A percentile compares a stretch with the other conserved stretches of the same genome.
Conservation (phyloP, 169 alveolate species). For the Cryptosporidium sp. region DNA sequence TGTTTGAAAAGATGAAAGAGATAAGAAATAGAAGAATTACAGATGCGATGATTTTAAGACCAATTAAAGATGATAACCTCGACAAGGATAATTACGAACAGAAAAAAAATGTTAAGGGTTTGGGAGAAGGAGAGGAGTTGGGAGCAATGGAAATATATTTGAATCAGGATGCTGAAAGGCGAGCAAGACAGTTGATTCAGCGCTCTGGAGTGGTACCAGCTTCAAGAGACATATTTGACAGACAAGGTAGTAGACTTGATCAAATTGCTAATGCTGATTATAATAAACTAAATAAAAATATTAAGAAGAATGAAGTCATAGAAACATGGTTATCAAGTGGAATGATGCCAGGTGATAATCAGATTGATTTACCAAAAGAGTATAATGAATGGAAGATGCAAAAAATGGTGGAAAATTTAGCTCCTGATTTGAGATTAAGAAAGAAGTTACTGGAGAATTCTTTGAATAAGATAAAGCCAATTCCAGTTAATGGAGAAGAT, state of each 20-base stretch:
- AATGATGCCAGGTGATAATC: slow-evolving; percentile 69
- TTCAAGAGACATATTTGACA: not conserved
- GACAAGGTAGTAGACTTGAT: not conserved
- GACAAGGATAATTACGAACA: not conserved
- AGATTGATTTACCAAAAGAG: slow-evolving; percentile 41
- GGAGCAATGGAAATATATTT: slow-evolving; percentile 58
- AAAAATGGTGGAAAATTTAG: slow-evolving; percentile 15
- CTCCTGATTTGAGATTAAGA: slow-evolving; percentile 62
- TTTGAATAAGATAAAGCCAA: slow-evolving; percentile 34
- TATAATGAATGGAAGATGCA: slow-evolving; percentile 43
- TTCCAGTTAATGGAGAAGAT: slow-evolving; percentile 12
- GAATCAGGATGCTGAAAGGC: slow-evolving; percentile 68
- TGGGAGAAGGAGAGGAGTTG: slow-evolving; percentile 10
- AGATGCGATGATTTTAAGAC: slow-evolving; percentile 57
- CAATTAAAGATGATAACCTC: not conserved
- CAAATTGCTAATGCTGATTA: not conserved
- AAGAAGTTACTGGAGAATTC: slow-evolving; percentile 56
- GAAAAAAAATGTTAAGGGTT: not conserved
- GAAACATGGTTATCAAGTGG: slow-evolving; percentile 72
- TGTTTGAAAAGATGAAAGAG: slow-evolving; percentile 69
- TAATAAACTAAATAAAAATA: not conserved
- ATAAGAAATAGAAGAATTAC: slow-evolving; percentile 65
- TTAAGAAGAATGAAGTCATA: not conserved
- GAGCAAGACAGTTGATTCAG: slow-evolving; percentile 54
- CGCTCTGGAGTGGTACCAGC: slow-evolving; percentile 29